Percentiles rank a stretch among this genome's conserved stretches.
Evolutionary conservation across 805 yeast genomes (phyloP).

Genomic region (Ogataea dorogensis): DNA sequence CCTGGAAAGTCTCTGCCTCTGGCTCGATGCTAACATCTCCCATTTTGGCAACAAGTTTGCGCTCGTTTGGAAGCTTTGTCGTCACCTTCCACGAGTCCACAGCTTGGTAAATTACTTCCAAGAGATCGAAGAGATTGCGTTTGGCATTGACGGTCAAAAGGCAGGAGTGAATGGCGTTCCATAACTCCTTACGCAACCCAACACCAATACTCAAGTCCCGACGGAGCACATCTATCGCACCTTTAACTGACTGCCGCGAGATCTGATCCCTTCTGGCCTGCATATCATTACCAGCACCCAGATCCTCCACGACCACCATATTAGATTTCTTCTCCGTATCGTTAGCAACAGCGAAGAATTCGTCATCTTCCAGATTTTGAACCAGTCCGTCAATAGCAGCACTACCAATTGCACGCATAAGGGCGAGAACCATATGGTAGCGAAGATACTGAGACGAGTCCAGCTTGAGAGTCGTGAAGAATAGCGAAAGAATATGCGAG

Average conservation of each 20-base stretch:
- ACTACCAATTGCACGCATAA: slow-evolving; percentile 55
- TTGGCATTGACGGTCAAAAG: slow-evolving; percentile 57
- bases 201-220: slow-evolving; percentile 54
- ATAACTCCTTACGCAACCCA: slow-evolving; percentile 58
- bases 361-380: slow-evolving; percentile 62
- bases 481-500: slow-evolving; percentile 54
- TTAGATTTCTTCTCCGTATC: slow-evolving; percentile 21
- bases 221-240: slow-evolving; percentile 64
- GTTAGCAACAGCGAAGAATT: slow-evolving; percentile 35
- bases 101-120: slow-evolving; percentile 65
- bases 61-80: slow-evolving; percentile 65
- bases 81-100: slow-evolving; percentile 58
- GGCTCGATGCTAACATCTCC: slow-evolving; percentile 24
- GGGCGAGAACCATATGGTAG: slow-evolving; percentile 43
- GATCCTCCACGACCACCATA: slow-evolving; percentile 59
- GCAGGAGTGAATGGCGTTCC: slow-evolving; percentile 69
- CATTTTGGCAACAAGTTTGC: slow-evolving; percentile 59
- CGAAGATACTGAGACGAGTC: slow-evolving; percentile 56
- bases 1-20: slow-evolving; percentile 44
- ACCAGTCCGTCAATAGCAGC: slow-evolving; percentile 67
- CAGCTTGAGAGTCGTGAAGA: slow-evolving; percentile 53
- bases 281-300: slow-evolving; percentile 40
- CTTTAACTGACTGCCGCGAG: slow-evolving; percentile 62
- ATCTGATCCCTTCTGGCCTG: slow-evolving; percentile 58
- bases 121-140: slow-evolving; percentile 59